Percentiles rank a stretch among this genome's conserved stretches.
Conservation (phyloP, 2,329 filamentous ascomycete species). For the Rhynchosporium secalis region DNA sequence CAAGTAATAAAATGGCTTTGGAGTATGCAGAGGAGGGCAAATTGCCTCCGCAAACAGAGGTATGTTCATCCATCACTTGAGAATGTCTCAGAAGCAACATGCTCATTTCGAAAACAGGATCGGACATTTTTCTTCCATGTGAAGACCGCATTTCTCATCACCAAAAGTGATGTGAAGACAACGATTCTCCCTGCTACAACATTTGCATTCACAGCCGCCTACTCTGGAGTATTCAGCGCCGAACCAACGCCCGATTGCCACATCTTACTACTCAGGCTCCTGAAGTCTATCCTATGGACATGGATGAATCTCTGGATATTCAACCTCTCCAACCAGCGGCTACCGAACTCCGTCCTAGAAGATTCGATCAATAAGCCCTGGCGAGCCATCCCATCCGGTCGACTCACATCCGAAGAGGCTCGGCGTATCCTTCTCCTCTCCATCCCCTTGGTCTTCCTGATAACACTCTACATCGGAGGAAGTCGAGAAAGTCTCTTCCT, state of each 20-base stretch:
- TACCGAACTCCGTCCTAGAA: conserved; percentile 36
- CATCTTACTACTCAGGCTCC: neutral
- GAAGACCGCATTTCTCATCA: conserved; percentile 24
- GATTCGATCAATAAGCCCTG: conserved; percentile 41
- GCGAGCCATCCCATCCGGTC: conserved; percentile 39
- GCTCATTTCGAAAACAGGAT: conserved; percentile 9
- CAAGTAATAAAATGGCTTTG: conserved; percentile 3
- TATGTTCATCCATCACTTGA: conserved; percentile 3
- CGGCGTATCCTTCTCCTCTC: conserved; percentile 31
- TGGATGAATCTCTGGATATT: conserved; percentile 39
- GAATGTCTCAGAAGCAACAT: neutral
- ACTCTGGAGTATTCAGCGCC: conserved; percentile 8
- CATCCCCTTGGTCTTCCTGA: conserved; percentile 31
- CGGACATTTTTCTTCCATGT: conserved; percentile 18
- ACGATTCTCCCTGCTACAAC: conserved; percentile 21
- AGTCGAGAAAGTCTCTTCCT: conserved; percentile 36
- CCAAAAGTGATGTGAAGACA: conserved; percentile 24
- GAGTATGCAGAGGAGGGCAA: conserved; percentile 19
- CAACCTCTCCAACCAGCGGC: conserved; percentile 39
- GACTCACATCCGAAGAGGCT: conserved; percentile 35
- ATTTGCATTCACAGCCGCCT: conserved; percentile 20
- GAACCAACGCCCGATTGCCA: neutral
- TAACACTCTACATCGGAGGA: conserved; percentile 32
- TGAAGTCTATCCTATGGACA: conserved; percentile 22
- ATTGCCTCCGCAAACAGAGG: conserved; percentile 14